These are phyloP conservation scores for Aspergillus sp. DNA, from an alignment of 2,329 filamentous ascomycete species.

Conservation along the genomic window DNA sequence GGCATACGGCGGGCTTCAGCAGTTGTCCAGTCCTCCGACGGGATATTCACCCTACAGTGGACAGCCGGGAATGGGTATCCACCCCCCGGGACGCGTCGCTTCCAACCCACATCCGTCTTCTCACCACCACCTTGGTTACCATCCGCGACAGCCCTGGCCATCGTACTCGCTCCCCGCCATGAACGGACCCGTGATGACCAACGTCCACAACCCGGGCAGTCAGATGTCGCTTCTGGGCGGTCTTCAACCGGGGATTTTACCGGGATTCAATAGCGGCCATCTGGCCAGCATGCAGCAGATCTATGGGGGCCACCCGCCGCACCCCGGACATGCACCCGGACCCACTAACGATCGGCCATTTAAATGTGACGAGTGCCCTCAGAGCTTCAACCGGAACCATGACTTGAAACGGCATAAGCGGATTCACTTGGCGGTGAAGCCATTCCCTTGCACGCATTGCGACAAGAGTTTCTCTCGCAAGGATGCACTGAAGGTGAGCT, in stretches of 20 bases:
- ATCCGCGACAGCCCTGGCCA: slow-evolving; percentile 44
- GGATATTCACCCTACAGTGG: slow-evolving; percentile 37
- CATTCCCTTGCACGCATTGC: slow-evolving; percentile 86
- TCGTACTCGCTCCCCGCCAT: slow-evolving; percentile 62
- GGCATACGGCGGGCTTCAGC: slow-evolving; percentile 37
- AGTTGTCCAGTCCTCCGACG: slow-evolving; percentile 52
- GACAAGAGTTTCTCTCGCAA: slow-evolving; percentile 97
- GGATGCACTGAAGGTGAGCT: slow-evolving; percentile 87
- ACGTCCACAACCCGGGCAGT: slow-evolving; percentile 70
- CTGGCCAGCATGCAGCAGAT: slow-evolving; percentile 59
- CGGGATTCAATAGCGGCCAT: slow-evolving; percentile 61
- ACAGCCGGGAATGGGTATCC: slow-evolving; percentile 42
- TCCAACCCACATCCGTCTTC: slow-evolving; percentile 23
- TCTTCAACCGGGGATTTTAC: slow-evolving; percentile 57
- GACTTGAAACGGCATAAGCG: slow-evolving; percentile 94
- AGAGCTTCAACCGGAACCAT: slow-evolving; percentile 95
- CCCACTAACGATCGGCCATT: slow-evolving; percentile 79
- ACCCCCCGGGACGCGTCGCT: slow-evolving; percentile 50
- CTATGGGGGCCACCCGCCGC: slow-evolving; percentile 56
- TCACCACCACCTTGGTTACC: slow-evolving; percentile 33
- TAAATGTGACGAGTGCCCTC: slow-evolving; percentile 88
- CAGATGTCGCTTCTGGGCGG: slow-evolving; percentile 70
- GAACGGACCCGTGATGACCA: slow-evolving; percentile 71
- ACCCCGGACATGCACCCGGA: slow-evolving; percentile 53
- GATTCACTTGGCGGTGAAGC: slow-evolving; percentile 93